phyloP scores from a whole-genome alignment of 2,329 filamentous ascomycete species.

The Fusarium pseudocircinatum region DNA sequence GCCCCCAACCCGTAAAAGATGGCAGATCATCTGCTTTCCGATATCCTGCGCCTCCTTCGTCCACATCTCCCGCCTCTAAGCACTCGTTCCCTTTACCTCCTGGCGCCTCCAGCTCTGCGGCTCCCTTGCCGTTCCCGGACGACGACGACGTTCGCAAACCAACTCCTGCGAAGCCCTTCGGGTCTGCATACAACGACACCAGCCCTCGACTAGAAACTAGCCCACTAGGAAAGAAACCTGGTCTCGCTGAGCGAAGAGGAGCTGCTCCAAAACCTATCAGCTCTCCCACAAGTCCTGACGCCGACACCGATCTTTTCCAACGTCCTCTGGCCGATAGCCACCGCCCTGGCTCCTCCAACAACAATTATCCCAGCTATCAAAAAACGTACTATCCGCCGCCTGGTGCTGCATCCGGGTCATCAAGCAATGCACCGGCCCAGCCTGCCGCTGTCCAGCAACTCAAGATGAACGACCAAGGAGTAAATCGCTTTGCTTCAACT shows the following conservation, averaged over 20 bases:
- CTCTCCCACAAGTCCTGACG: slow-evolving; percentile 80
- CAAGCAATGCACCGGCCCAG: slow-evolving; percentile 45
- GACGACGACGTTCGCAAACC: slow-evolving; percentile 67
- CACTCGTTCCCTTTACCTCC: slow-evolving; percentile 72
- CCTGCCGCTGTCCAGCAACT: slow-evolving; percentile 35
- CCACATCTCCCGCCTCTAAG: slow-evolving; percentile 56
- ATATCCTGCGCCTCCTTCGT: slow-evolving; percentile 60
- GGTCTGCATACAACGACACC: slow-evolving; percentile 59
- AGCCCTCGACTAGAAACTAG: slow-evolving; percentile 65
- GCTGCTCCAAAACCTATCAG: slow-evolving; percentile 84
- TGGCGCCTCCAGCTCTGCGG: slow-evolving; percentile 75
- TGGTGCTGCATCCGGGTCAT: slow-evolving; percentile 49
- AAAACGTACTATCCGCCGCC: slow-evolving; percentile 71
- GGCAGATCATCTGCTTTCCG: slow-evolving; percentile 53
- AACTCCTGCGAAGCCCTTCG: slow-evolving; percentile 56
- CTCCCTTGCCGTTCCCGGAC: slow-evolving; percentile 76
- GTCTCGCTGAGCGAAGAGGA: slow-evolving; percentile 82
- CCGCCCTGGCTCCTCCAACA: slow-evolving; percentile 52
- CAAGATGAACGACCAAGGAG: slow-evolving; percentile 55
- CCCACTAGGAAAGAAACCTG: slow-evolving; percentile 67
- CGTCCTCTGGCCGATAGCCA: slow-evolving; percentile 62
- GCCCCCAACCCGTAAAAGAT: slow-evolving; percentile 64
- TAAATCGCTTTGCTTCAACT: slow-evolving; percentile 77
- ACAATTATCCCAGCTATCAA: slow-evolving; percentile 61
- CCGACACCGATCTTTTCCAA: slow-evolving; percentile 83